These are phyloP conservation scores for Panellus pusillus DNA, from an alignment of 768 basidiomycete genomes.

Conservation along the genomic window DNA sequence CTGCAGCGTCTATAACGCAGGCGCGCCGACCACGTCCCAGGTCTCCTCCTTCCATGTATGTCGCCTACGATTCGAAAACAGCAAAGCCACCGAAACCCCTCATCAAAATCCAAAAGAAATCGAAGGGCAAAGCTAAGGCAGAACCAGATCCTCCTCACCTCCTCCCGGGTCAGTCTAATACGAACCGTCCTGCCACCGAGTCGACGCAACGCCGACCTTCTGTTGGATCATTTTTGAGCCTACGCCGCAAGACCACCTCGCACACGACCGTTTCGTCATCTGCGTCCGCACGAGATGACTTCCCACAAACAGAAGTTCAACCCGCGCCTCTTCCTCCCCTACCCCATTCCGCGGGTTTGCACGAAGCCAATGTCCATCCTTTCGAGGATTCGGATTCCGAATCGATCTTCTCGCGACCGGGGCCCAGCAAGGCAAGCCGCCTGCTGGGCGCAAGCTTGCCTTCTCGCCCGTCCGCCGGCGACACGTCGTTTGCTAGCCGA, in stretches of 20 bases:
- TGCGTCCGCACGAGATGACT: no score
- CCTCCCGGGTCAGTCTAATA: not conserved
- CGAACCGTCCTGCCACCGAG: not conserved
- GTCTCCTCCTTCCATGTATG: conserved; percentile 21
- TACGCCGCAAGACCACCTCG: not conserved
- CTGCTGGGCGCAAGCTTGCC: conserved; percentile 1
- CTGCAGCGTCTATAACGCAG: not conserved
- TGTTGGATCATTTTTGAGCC: not conserved
- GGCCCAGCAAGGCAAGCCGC: conserved; percentile 6
- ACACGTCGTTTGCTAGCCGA: not conserved
- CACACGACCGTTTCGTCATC: no score
- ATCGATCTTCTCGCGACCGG: not conserved
- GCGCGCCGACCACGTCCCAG: conserved; percentile 5
- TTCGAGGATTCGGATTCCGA: not conserved
- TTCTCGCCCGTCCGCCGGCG: not conserved
- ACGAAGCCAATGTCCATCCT: conserved; percentile 15
- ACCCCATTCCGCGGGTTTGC: not conserved
- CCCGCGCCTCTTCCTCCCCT: not conserved
- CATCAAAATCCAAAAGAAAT: conserved; percentile 18
- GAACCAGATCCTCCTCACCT: not conserved
- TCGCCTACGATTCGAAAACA: conserved; percentile 3
- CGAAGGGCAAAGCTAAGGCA: not conserved
- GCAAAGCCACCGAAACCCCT: conserved; percentile 16
- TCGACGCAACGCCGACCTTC: not conserved
- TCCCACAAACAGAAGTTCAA: not conserved